These are phyloP conservation scores for Magnolia officinalis DNA, from an alignment of 164 flowering plant genomes.

Conservation along the genomic window DNA sequence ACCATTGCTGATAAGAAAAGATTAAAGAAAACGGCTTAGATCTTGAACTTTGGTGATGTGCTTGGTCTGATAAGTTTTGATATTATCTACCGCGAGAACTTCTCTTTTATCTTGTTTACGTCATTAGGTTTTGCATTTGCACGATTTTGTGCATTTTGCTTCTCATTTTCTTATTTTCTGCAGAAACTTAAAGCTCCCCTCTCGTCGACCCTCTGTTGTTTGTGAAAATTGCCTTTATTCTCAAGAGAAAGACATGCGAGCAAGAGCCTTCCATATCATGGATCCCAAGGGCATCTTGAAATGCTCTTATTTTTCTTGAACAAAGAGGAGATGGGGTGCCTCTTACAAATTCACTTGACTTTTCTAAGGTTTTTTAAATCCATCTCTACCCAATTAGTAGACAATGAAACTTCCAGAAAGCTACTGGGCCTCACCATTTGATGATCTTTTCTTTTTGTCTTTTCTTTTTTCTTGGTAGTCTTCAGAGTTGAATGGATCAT, in stretches of 20 bases:
- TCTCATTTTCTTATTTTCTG: background rate
- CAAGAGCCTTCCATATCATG: conserved; percentile 86
- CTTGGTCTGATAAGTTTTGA: background rate
- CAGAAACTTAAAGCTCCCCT: conserved; percentile 92
- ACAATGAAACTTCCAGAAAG: background rate
- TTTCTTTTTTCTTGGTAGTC: background rate
- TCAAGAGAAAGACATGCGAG: conserved; percentile 58
- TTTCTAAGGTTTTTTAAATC: conserved; percentile 30
- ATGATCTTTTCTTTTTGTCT: background rate
- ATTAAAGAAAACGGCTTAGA: background rate
- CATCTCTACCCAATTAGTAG: background rate
- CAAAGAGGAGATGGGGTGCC: conserved; percentile 47
- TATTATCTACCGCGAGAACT: background rate
- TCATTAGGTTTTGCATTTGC: background rate
- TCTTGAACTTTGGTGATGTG: background rate
- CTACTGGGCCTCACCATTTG: background rate
- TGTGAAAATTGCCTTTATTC: conserved; percentile 91
- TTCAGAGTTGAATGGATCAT: background rate
- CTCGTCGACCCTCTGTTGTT: conserved; percentile 76
- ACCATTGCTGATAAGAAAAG: background rate
- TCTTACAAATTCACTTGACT: conserved; percentile 40
- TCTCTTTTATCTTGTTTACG: no score
- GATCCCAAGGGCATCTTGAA: conserved; percentile 81
- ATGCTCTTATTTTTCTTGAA: conserved; percentile 88
- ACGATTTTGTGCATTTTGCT: background rate